Conservation (phyloP, 768 basidiomycete species). For the Boletus subcaerulescens region DNA sequence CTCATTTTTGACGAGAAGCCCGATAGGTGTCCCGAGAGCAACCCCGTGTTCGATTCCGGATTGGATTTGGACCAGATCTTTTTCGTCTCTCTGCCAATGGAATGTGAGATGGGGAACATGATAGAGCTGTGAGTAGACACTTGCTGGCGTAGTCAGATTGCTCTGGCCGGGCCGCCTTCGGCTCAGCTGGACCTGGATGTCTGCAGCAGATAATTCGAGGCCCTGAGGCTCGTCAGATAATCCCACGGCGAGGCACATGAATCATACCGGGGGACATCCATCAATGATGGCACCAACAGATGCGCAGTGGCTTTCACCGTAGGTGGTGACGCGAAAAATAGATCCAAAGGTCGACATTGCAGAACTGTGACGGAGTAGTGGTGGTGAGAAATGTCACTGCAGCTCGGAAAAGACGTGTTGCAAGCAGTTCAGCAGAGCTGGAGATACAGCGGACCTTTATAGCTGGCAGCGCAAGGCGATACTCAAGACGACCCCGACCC, state of each 20-base stretch:
- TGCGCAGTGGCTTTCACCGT: constrained; percentile 95
- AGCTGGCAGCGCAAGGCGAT: constrained; percentile 21
- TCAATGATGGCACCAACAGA: constrained; percentile 98
- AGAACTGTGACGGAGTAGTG: constrained; percentile 1
- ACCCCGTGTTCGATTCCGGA: constrained; percentile 92
- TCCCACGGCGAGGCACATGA: constrained; percentile 4
- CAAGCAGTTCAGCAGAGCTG: no score
- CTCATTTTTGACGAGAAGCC: constrained; percentile 94
- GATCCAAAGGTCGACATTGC: constrained; percentile 91
- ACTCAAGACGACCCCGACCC: constrained; percentile 13
- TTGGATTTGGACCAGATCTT: constrained; percentile 90
- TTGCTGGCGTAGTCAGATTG: constrained; percentile 90
- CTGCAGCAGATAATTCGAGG: constrained; percentile 69
- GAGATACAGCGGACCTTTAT: constrained; percentile 22
- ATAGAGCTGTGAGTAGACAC: constrained; percentile 28
- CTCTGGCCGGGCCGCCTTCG: constrained; percentile 94
- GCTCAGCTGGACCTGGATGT: constrained; percentile 89
- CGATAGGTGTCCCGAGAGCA: constrained; percentile 96
- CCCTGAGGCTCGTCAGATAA: constrained; percentile 53
- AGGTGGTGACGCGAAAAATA: constrained; percentile 93
- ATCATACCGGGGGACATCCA: constrained; percentile 88
- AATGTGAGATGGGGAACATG: not conserved
- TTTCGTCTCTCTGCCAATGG: constrained; percentile 82
- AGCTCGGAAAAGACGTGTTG: no score
- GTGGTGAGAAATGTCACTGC: no score